Evolutionary conservation across 495 filamentous ascomycete genomes (phyloP), one percentile per base, ranked within the genome.

Genomic region (Penicillium cataractarum): DNA sequence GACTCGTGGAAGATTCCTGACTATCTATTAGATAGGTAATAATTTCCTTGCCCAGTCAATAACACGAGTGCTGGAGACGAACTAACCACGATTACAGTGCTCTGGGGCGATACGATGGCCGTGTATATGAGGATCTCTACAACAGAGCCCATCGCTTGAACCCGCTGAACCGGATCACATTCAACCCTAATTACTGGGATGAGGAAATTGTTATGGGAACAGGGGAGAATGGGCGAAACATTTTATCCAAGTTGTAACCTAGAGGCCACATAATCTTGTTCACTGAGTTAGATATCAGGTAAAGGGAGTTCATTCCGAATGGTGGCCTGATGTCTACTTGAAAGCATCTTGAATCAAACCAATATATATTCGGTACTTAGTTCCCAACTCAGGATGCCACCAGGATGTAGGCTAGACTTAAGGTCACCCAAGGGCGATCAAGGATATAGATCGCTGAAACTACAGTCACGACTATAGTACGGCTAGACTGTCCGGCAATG

Each of bases 1-100:
- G 79, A 82, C 55, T 70, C 74, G 2, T 83, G 80, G 80, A 72
- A 69, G 56, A 76, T 83, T 54, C 81, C 81, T 4, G 81, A 82
- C 60, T 83, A 74, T 55, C 53, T 82, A 12, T 71, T 82, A 0
- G 79, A 82, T 44, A 81, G 77, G 73, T 75, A 44, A 13, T n/a
- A 3, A 24, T 3, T 35, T 21, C 37, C 37, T 39, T n/a, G 29
- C 52, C 15, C 9, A 5, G 24, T 24, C n/a, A n/a, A n/a, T n/a
- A n/a, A n/a, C n/a, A n/a, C n/a, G n/a, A n/a, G n/a, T n/a, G n/a
- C n/a, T n/a, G n/a, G n/a, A n/a, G n/a, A n/a, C 22, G 24, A 42
- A 24, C 55, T 57, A 29, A 57, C n/a, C 22, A 12, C 21, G n/a
- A 21, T 10, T 19, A 21, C 22, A 75, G 73, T 65, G 79, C 81